Conservation (phyloP, 1,139 yeast genomes). For the Suhomyces kunorum region DNA sequence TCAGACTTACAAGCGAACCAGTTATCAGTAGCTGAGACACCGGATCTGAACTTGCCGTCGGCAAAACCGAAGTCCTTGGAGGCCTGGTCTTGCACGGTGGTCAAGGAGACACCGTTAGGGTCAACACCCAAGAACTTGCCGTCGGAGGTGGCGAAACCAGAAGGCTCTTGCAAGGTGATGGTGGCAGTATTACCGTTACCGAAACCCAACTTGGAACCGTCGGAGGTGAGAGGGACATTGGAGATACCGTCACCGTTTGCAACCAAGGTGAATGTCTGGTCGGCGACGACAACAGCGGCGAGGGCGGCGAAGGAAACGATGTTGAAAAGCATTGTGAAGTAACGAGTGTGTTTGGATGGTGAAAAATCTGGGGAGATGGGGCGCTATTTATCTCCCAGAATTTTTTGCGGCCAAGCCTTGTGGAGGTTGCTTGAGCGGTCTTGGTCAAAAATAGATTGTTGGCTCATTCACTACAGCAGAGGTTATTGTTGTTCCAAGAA, state of each 20-base stretch:
- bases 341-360: no score
- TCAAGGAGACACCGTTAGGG: conserved; percentile 18
- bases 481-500: conserved; percentile 1
- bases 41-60: conserved; percentile 29
- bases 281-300: conserved; percentile 33
- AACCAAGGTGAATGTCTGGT: conserved; percentile 29
- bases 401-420: background rate
- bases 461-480: background rate
- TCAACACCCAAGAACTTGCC: conserved; percentile 23
- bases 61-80: conserved; percentile 32
- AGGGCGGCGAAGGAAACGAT: conserved; percentile 27
- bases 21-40: conserved; percentile 18
- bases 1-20: conserved; percentile 29
- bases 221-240: conserved; percentile 24
- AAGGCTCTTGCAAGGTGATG: conserved; percentile 32
- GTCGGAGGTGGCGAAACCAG: conserved; percentile 27
- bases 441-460: background rate
- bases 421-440: background rate
- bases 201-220: conserved; percentile 20
- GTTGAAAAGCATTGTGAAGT: conserved; percentile 20
- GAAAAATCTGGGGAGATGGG: background rate
- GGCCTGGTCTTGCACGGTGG: conserved; percentile 19
- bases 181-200: conserved; percentile 22
- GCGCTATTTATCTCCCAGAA: background rate
- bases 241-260: conserved; percentile 28